Conservation (phyloP, 2,329 filamentous ascomycete genomes). For the Xylaria sp. region DNA sequence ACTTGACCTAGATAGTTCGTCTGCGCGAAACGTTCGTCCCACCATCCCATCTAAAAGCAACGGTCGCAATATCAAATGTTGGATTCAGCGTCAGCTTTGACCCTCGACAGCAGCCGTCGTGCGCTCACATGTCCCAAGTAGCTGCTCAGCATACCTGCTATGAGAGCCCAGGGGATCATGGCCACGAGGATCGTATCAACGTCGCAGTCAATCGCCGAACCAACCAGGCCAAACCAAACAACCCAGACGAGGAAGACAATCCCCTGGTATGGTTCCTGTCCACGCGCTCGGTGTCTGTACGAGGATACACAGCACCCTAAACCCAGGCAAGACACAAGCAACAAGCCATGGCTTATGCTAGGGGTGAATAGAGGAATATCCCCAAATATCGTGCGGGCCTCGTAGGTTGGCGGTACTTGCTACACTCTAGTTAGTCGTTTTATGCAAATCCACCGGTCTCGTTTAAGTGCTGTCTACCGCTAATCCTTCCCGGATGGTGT, state of each 20-base stretch:
- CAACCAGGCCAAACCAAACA: conserved; percentile 40
- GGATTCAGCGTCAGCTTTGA: not conserved
- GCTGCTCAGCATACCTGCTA: conserved; percentile 44
- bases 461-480: conserved; percentile 11
- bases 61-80: not conserved
- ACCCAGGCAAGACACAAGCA: conserved; percentile 44
- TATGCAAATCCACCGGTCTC: not conserved
- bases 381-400: conserved; percentile 21
- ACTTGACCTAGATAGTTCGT: not conserved
- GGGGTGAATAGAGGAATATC: conserved; percentile 31
- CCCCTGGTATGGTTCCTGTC: conserved; percentile 43
- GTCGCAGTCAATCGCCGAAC: conserved; percentile 39
- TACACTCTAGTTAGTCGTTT: conserved; percentile 10
- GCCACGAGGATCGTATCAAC: conserved; percentile 42
- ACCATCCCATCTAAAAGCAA: not conserved
- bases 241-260: conserved; percentile 42
- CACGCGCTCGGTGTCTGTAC: conserved; percentile 42
- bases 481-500: conserved; percentile 37
- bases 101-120: conserved; percentile 22
- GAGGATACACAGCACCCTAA: conserved; percentile 47
- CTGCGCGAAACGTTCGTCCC: not conserved
- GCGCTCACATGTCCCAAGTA: conserved; percentile 38
- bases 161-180: conserved; percentile 44
- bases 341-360: conserved; percentile 37
- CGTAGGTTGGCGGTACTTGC: not conserved